Conservation (phyloP, 805 yeast genomes). For the Candida maris region DNA sequence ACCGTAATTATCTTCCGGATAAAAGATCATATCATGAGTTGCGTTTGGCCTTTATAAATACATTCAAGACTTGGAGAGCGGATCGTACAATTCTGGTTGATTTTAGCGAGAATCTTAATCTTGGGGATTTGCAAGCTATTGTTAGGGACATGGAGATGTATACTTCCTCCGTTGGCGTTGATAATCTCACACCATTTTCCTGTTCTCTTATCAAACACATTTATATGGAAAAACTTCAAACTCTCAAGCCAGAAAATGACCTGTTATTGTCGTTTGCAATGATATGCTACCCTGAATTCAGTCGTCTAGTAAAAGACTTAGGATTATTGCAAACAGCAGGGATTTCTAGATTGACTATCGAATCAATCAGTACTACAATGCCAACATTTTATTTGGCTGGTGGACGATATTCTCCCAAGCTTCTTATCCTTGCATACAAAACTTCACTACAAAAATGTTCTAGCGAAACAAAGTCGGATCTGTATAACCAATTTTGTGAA, state of each 20-base stretch:
- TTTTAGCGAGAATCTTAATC: background rate
- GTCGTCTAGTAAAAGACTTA: background rate
- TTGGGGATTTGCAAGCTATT: background rate
- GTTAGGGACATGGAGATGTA: background rate
- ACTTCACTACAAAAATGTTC: background rate
- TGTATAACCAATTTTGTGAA: no score
- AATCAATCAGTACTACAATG: background rate
- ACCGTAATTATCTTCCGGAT: background rate
- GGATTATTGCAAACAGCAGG: background rate
- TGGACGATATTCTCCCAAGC: background rate
- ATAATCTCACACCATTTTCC: background rate
- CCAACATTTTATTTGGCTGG: background rate
- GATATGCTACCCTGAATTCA: constrained; percentile 1
- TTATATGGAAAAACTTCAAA: background rate
- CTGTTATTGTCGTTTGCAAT: background rate
- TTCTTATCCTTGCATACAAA: background rate
- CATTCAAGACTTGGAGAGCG: background rate
- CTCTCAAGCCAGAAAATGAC: background rate
- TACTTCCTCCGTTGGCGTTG: background rate
- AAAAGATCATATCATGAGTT: background rate
- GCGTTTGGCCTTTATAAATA: background rate
- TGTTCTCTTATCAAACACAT: background rate
- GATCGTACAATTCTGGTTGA: background rate
- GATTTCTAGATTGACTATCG: background rate
- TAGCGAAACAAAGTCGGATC: background rate